Evolutionary conservation across 768 basidiomycete genomes (phyloP), one percentile per base, ranked within the genome.

Genomic region (Asterophora parasitica): DNA sequence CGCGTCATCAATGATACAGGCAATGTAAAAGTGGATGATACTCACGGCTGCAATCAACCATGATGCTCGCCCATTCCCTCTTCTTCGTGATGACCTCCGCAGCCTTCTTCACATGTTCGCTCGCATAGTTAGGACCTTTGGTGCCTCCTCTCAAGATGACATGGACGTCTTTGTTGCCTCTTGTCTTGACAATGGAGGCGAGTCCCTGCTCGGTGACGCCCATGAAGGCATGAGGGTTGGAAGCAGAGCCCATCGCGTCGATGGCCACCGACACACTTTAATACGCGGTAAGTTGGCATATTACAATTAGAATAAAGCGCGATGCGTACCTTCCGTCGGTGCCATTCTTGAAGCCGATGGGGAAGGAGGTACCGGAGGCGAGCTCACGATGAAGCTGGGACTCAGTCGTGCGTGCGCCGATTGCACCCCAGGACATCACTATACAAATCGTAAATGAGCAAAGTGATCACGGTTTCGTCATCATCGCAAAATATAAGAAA

Each of bases 311-410:
- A 23, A 23, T 23, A 23, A 47, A 7, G 7, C 40, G 9, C 12
- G 35, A 43, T 42, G 46, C 66, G 46, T 54, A 79, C 81, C 82
- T 83, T 46, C 96, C 96, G 65, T 98, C 95, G 3, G 96, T 99
- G 45, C 96, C 95, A 64, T 99, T 99, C 70, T 99, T 99, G 83
- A 99, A 99, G 7, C 92, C 91, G 54, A 97, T 92, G 16, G 96
- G 94, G 84, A 96, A 98, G 43, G 94, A 96, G 19, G 90, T 85
- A 61, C 94, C 95, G 3, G 88, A 92, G 4, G 92, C 93, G 37
- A 97, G 85, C 67, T 97, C 96, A 49, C 96, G 85, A 62, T 98
- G 96, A 7, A 99, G 82, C 67, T 98, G 95, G 3, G 88, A 91
- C 67, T 99, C 96, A 31, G 96, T 99, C 1, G 96, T 98, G 44